Conservation (phyloP, 1,284 basidiomycete genomes). For the Pholiota adiposa region DNA sequence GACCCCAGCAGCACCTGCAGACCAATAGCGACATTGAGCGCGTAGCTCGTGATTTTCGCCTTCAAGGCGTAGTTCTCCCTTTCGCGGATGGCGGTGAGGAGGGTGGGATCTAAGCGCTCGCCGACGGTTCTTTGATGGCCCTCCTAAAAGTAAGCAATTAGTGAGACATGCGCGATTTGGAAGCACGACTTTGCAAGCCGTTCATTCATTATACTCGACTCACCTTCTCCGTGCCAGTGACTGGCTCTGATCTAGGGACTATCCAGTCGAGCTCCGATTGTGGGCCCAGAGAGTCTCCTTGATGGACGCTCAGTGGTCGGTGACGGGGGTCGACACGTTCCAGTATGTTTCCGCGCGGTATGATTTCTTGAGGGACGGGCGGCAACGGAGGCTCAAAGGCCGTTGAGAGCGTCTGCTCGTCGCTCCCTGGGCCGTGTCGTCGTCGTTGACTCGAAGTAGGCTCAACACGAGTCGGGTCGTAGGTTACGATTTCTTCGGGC, state of each 20-base stretch:
- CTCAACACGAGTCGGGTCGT: background rate
- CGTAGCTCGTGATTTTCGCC: conserved; percentile 51
- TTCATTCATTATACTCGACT: too few species aligned
- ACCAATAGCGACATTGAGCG: conserved; percentile 53
- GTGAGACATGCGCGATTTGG: too few species aligned
- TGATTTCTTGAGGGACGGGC: conserved; percentile 4
- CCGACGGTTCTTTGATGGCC: conserved; percentile 40
- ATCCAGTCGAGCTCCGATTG: conserved; percentile 39
- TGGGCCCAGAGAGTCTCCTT: conserved; percentile 2
- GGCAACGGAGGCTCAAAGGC: background rate
- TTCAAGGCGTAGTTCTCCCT: conserved; percentile 45
- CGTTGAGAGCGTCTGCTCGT: background rate
- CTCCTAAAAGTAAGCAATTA: too few species aligned
- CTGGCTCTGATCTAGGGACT: conserved; percentile 34
- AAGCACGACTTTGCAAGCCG: too few species aligned
- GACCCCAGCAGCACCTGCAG: conserved; percentile 67
- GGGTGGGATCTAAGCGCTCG: conserved; percentile 50
- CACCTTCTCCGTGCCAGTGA: conserved; percentile 27
- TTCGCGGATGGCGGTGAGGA: conserved; percentile 45
- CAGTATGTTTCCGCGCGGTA: background rate
- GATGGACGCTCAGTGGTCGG: conserved; percentile 10
- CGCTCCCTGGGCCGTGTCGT: background rate
- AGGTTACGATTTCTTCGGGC: background rate
- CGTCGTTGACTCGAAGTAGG: background rate
- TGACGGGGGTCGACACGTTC: conserved; percentile 12